Base-by-base conservation (phyloP, 371 early-diverging fungal genomes). In the Apophysomyces ossiformis region DNA sequence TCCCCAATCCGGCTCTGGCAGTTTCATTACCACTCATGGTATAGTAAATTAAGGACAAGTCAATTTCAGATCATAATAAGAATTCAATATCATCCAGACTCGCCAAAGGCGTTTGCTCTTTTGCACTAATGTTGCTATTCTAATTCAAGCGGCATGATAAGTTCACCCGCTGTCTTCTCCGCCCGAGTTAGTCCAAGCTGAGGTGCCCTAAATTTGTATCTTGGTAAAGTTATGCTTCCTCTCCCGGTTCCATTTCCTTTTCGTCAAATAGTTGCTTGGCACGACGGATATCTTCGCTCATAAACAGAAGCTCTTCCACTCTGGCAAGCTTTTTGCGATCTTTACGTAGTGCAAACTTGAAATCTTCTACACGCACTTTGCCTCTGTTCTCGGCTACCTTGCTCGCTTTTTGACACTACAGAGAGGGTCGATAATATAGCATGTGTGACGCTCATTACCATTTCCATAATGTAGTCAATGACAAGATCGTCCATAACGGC, bases 291-390 rank as follows among this genome's bases (percentile, higher is more conserved):
- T 99, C 99, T 83, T 98, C 95, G 72, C 93, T 94, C 87, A 95
- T 91, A 59, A 93, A 90, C 35, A 99, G 74, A 36, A 99, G 82
- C 70, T 99, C 97, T 65, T 98, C 96, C 2, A 96, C 95, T 70
- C 99, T 89, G 0, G 95, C 95, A 38, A 97, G 89, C 76, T 99
- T 99, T 83, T 95, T 98, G 38, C 93, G 88, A 70, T 99, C 99
- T 63, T 94, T 92, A 59, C 96, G 90, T 35, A 99, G 74, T 8
- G 91, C 90, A 71, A 93, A 95, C 64, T 98, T 90, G 66, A 98
- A 92, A 73, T 99, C 99, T 32, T 95, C 93, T 8, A 98, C 94
- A 44, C 91, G 92, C 16, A 96, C 90, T 72, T 95, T 96, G 37
- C 87, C 85, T 50, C 85, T 77, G 56, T 74, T 86, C 35, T 86